Base-by-base conservation (phyloP, 2,329 filamentous ascomycete genomes). In the Nothopassalora personata region DNA sequence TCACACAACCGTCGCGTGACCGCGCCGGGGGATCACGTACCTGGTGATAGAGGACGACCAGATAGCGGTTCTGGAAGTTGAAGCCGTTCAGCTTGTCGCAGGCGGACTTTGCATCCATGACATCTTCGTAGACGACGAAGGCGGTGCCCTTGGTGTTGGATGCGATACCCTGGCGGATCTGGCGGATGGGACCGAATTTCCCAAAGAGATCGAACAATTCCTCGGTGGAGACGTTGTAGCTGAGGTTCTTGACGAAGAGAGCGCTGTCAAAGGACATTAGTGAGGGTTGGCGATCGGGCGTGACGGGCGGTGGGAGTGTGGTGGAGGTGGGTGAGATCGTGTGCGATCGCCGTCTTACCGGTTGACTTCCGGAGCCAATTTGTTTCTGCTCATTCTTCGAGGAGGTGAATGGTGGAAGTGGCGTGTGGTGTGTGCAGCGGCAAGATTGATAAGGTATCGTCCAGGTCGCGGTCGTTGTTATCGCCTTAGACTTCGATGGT, bases 221-320 rank as follows among this genome's bases (percentile, higher is more conserved):
- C 80, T 97, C 92, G 72, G 93, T 89, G 73, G 91, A 94, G 74
- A 99, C 92, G 89, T 95, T 96, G 86, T 97, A 97, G 88, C 92
- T 96, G 82, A 97, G 86, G 86, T 99, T 97, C 90, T 97, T 97
- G 73, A 97, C 93, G 86, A 97, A 97, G 82, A 99, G 90, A 88
- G 94, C 93, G 87, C 93, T 96, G 49, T 51, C n/a, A 64, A 58
- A 58, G 61, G 61, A 65, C 65, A 65, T 64, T 55, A 58, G 48
- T 59, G 52, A 60, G 54, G 54, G 53, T 54, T 53, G 47, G 56
- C 31, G 56, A 39, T 45, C 36, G 50, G 53, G 36, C 46, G 39
- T 39, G n/a, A 30, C 53, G 8, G 13, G 58, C 46, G 33, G 54
- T 19, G 27, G 58, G 36, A 34, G 45, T 53, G 53, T 36, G 49